Evolutionary conservation across 306 rosid species (phyloP).

Genomic region (Rosa rugosa): DNA sequence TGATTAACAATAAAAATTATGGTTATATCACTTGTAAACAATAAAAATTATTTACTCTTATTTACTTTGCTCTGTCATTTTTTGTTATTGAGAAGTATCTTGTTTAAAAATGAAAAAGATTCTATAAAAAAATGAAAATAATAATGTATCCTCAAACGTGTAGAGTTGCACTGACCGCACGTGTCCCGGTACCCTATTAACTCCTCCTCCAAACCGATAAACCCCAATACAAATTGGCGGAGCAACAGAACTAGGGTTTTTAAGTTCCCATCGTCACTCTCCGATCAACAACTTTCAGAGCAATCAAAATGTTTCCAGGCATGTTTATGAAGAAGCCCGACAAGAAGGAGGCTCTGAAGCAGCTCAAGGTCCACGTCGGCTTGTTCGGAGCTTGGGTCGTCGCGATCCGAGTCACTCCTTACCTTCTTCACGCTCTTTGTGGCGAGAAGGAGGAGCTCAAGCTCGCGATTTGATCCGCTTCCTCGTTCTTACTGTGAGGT

Average conservation of each 20-base stretch:
- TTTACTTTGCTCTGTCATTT: too few relatives aligned
- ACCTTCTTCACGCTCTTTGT: constrained; percentile 62
- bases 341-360: constrained; percentile 78
- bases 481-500: constrained; percentile 25
- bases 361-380: constrained; percentile 73
- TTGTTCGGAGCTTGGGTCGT: constrained; percentile 88
- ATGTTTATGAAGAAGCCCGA: constrained; percentile 96
- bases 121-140: neutral
- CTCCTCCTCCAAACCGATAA: neutral
- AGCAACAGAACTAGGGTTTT: constrained; percentile 7
- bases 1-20: too few relatives aligned
- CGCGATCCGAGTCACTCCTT: constrained; percentile 78
- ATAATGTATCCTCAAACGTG: neutral
- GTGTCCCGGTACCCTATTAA: neutral
- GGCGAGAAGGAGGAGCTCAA: constrained; percentile 77
- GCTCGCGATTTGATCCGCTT: constrained; percentile 55
- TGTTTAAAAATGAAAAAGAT: neutral
- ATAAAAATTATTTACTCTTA: too few relatives aligned
- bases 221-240: neutral
- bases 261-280: neutral
- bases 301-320: constrained; percentile 74
- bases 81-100: too few relatives aligned
- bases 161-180: neutral
- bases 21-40: too few relatives aligned
- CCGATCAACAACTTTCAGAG: neutral